These are phyloP conservation scores for Claviceps fusiformis DNA, from an alignment of 2,329 filamentous ascomycete genomes.

Conservation along the genomic window DNA sequence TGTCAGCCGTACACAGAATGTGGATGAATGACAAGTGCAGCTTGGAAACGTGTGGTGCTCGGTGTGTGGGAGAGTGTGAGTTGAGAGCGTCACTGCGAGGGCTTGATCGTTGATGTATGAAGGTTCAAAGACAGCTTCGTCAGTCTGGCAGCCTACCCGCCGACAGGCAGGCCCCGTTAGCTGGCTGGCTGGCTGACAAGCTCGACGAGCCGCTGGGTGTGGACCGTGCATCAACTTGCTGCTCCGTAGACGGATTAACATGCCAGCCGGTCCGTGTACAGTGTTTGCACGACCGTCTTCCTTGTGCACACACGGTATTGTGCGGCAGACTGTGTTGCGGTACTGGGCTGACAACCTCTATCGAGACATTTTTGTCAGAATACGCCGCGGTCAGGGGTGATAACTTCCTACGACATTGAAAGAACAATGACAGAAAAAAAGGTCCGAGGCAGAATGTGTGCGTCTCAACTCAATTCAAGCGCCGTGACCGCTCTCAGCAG, in stretches of 20 bases:
- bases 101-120: neutral
- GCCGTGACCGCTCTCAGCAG: no score
- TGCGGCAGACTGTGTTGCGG: neutral
- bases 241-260: conserved; percentile 2
- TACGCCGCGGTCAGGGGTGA: no score
- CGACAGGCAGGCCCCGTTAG: neutral
- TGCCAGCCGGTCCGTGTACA: neutral
- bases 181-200: neutral
- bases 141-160: conserved; percentile 24
- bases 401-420: no score
- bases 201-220: neutral
- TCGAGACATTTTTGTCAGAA: no score
- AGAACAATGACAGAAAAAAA: no score
- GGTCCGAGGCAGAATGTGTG: no score
- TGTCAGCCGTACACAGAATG: neutral
- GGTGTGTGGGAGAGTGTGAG: conserved; percentile 6
- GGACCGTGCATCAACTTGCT: neutral
- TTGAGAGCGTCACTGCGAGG: conserved; percentile 1
- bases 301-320: neutral
- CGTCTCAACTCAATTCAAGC: no score
- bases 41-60: neutral
- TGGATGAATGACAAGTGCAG: neutral
- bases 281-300: neutral
- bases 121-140: conserved; percentile 20
- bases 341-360: no score